These are phyloP conservation scores for Paralagenidium karlingii DNA, from an alignment of 352 stramenopile species.

Conservation along the genomic window DNA sequence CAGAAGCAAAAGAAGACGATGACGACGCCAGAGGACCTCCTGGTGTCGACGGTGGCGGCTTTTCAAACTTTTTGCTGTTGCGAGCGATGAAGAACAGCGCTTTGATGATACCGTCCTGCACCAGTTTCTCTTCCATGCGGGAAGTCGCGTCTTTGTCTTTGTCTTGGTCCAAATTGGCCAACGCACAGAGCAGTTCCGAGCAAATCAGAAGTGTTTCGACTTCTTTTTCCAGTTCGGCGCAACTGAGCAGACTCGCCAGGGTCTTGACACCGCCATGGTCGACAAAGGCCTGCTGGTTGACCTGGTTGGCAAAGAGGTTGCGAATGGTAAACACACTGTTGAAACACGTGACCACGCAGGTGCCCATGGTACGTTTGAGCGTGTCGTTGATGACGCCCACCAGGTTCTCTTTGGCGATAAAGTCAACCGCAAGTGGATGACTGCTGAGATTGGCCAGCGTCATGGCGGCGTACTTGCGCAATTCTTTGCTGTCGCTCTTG, in stretches of 20 bases:
- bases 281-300: constrained; percentile 58
- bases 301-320: constrained; percentile 43
- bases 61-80: constrained; percentile 7
- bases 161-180: constrained; percentile 38
- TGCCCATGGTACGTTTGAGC: constrained; percentile 45
- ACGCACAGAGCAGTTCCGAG: constrained; percentile 52
- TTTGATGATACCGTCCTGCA: constrained; percentile 56
- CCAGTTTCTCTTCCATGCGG: constrained; percentile 34
- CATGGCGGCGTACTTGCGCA: constrained; percentile 45
- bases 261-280: constrained; percentile 44
- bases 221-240: constrained; percentile 30
- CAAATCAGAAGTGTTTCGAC: constrained; percentile 27
- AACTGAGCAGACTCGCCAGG: constrained; percentile 39
- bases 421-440: constrained; percentile 21
- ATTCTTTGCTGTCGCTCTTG: constrained; percentile 48
- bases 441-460: constrained; percentile 55
- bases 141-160: too few species aligned
- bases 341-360: constrained; percentile 37
- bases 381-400: constrained; percentile 37
- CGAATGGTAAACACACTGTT: constrained; percentile 55
- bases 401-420: constrained; percentile 14
- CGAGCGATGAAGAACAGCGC: constrained; percentile 48
- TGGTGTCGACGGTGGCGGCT: background rate
- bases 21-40: too few species aligned
- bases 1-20: too few species aligned